Evolutionary conservation across 148 eudicot species (phyloP).

Genomic region (Gaultheria prostrata): DNA sequence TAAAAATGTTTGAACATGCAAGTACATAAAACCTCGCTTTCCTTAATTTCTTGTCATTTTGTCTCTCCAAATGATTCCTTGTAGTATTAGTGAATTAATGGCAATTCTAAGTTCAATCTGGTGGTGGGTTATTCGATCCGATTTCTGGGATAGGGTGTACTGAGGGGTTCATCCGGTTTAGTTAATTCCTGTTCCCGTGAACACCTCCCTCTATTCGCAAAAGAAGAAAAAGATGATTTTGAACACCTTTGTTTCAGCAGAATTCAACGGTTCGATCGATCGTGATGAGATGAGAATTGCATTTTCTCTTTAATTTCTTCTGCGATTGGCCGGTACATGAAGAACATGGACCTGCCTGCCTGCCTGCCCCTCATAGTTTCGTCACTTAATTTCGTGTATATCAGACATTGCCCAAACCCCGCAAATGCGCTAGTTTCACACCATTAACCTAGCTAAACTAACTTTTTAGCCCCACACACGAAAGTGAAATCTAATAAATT

Average conservation of each 20-base stretch:
- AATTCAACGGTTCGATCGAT: not conserved
- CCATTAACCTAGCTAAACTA: no score
- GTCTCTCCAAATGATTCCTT: not conserved
- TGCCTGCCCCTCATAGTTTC: no score
- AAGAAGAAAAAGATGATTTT: not conserved
- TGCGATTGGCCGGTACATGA: no score
- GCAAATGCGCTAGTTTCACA: no score
- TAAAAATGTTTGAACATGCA: not conserved
- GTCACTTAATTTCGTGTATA: no score
- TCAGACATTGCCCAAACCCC: no score
- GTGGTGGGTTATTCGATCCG: not conserved
- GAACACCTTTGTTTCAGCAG: not conserved
- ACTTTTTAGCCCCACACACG: no score
- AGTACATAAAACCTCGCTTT: not conserved
- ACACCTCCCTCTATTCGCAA: not conserved
- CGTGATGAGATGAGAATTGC: no score
- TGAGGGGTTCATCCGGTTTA: not conserved
- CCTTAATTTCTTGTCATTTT: not conserved
- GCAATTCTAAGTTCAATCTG: not conserved
- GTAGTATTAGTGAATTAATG: not conserved
- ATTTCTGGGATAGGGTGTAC: not conserved
- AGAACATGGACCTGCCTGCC: no score
- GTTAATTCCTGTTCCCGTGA: not conserved
- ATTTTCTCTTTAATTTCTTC: no score
- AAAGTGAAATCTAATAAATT: no score